phyloP scores from a whole-genome alignment of 176 grass and related monocot species.

The Oryza nivara region DNA sequence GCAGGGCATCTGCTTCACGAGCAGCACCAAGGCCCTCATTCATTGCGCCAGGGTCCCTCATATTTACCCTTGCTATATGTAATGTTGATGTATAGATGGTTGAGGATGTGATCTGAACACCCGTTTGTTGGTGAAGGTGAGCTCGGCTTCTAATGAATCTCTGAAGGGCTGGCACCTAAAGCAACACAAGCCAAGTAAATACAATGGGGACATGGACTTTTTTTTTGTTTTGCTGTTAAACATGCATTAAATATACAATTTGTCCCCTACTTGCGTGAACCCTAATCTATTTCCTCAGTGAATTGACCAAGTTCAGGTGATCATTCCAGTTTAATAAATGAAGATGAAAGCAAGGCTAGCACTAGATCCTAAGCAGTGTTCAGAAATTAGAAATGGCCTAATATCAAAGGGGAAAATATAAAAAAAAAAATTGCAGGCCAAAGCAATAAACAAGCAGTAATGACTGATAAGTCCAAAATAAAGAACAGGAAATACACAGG shows the following conservation, averaged over 20 bases:
- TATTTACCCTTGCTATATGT: conserved; percentile 89
- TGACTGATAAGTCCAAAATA: not conserved
- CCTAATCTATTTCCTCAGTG: conserved; percentile 11
- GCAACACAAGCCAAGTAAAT: conserved; percentile 31
- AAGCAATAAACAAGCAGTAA: not conserved
- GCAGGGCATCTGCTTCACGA: conserved; percentile 42
- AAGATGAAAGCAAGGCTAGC: conserved; percentile 7
- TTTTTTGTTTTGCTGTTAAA: not conserved
- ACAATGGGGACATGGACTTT: too few species aligned
- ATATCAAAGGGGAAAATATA: not conserved
- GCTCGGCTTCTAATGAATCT: conserved; percentile 81
- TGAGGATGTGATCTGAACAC: conserved; percentile 88
- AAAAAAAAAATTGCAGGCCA: not conserved
- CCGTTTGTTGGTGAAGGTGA: conserved; percentile 78
- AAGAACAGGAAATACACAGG: not conserved
- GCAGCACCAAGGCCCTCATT: conserved; percentile 42
- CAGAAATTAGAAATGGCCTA: conserved; percentile 21
- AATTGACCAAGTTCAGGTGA: conserved; percentile 8
- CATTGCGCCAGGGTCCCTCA: conserved; percentile 54
- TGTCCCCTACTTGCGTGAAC: not conserved
- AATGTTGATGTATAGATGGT: conserved; percentile 94
- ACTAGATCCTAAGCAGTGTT: not conserved
- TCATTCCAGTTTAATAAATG: conserved; percentile 16
- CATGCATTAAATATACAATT: not conserved
- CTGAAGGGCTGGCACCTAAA: conserved; percentile 95